Percentiles rank a stretch among this genome's conserved stretches.
Conservation (phyloP, 108 stramenopile species). For the Cyclotella atomus region DNA sequence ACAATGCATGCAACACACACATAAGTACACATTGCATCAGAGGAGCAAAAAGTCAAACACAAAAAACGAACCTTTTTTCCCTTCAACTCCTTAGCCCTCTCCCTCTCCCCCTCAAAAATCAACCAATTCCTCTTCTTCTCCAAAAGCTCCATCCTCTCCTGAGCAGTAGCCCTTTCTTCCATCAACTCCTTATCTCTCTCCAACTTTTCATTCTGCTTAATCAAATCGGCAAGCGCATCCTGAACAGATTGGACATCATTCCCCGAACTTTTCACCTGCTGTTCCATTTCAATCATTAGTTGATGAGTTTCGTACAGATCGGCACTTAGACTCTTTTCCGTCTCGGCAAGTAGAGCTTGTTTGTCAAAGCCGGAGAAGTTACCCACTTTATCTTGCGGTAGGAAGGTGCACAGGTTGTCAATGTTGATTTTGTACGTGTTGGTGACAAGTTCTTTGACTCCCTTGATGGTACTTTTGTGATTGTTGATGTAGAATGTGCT, state of each 20-base stretch:
- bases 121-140: conserved; percentile 76
- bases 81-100: conserved; percentile 53
- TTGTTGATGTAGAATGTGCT: conserved; percentile 63
- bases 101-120: conserved; percentile 56
- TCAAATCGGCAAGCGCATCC: conserved; percentile 52
- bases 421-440: conserved; percentile 78
- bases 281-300: conserved; percentile 76
- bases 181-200: conserved; percentile 70
- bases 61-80: no score
- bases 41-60: no score
- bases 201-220: conserved; percentile 59
- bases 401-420: conserved; percentile 95
- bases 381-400: conserved; percentile 96
- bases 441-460: conserved; percentile 66
- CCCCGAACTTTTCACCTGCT: conserved; percentile 49
- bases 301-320: conserved; percentile 74
- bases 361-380: conserved; percentile 86
- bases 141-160: conserved; percentile 63
- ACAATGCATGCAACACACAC: no score
- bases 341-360: conserved; percentile 81
- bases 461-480: conserved; percentile 42
- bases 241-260: conserved; percentile 52
- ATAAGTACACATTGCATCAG: no score
- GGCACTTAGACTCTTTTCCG: conserved; percentile 76
- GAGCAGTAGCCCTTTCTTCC: conserved; percentile 64